Percentiles rank a stretch among this genome's conserved stretches.
These are phyloP conservation scores for Clonostachys sp. DNA, from an alignment of 2,329 filamentous ascomycete species.

Conservation along the genomic window DNA sequence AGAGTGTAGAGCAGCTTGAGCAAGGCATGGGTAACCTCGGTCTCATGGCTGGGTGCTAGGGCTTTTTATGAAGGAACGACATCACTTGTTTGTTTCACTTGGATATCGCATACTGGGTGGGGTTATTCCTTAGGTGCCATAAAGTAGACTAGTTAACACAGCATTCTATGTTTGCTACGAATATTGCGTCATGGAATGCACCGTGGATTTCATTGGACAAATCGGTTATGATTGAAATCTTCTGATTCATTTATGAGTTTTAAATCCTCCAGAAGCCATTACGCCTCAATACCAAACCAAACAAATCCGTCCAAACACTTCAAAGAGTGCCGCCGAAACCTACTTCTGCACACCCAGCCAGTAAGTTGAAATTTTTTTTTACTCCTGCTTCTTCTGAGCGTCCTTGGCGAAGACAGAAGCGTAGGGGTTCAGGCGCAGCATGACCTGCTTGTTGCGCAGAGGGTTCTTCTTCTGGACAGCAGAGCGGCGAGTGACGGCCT, in stretches of 20 bases:
- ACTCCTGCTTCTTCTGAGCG: constrained; percentile 33
- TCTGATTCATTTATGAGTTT: background rate
- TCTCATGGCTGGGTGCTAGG: constrained; percentile 18
- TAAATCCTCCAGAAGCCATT: constrained; percentile 23
- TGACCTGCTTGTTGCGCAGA: constrained; percentile 96
- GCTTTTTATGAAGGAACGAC: background rate
- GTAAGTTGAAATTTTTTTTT: constrained; percentile 12
- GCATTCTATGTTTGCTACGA: background rate
- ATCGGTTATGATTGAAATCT: background rate
- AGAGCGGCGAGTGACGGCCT: constrained; percentile 82
- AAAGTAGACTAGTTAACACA: background rate
- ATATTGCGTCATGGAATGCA: too few species aligned
- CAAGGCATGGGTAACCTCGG: constrained; percentile 21
- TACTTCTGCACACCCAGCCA: constrained; percentile 4
- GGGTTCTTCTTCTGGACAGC: constrained; percentile 99
- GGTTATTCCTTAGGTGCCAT: too few species aligned
- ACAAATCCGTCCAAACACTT: background rate
- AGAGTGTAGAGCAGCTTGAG: constrained; percentile 5
- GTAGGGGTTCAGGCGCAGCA: constrained; percentile 98
- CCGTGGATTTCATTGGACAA: background rate
- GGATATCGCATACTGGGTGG: too few species aligned
- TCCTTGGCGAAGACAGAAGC: constrained; percentile 82
- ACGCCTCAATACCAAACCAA: constrained; percentile 30
- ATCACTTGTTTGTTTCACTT: too few species aligned
- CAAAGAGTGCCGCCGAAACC: background rate